A percentile compares a stretch with the other conserved stretches of the same genome.
These are phyloP conservation scores for Lactarius sp. DNA, from an alignment of 768 basidiomycete genomes.

Conservation along the genomic window DNA sequence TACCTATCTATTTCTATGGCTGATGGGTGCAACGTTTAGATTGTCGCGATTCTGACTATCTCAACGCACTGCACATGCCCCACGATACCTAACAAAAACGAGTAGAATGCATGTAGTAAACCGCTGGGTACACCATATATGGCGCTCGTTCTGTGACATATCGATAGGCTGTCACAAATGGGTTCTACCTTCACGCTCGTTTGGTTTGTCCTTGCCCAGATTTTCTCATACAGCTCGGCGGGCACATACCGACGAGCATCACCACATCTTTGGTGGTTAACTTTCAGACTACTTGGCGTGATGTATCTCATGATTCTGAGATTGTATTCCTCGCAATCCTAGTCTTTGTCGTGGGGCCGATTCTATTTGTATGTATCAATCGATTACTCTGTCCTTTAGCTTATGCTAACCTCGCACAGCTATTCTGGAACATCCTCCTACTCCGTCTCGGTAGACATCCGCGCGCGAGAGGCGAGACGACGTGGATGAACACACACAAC, in stretches of 20 bases:
- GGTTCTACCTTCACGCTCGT: conserved; percentile 66
- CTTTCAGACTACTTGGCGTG: conserved; percentile 72
- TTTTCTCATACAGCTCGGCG: conserved; percentile 72
- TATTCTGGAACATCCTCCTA: conserved; percentile 73
- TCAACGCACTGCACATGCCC: conserved; percentile 47
- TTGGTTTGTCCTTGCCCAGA: conserved; percentile 81
- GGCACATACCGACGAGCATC: conserved; percentile 66
- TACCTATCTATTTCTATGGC: conserved; percentile 5
- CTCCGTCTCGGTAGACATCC: conserved; percentile 79
- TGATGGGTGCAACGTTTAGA: conserved; percentile 35
- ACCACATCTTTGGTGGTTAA: conserved; percentile 85
- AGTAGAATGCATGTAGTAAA: conserved; percentile 59
- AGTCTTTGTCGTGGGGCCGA: conserved; percentile 73
- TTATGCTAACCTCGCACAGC: conserved; percentile 35
- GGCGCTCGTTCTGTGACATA: background rate
- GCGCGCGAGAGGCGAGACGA: too few species aligned
- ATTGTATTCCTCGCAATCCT: conserved; percentile 70
- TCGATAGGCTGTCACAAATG: conserved; percentile 52
- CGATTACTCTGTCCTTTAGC: background rate
- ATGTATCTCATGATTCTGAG: conserved; percentile 73
- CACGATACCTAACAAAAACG: conserved; percentile 37
- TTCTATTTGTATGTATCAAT: conserved; percentile 59
- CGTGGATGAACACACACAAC: too few species aligned
- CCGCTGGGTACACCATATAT: conserved; percentile 46
- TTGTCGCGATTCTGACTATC: conserved; percentile 45